phyloP scores from a whole-genome alignment of 768 basidiomycete genomes.

The Russula sp. region DNA sequence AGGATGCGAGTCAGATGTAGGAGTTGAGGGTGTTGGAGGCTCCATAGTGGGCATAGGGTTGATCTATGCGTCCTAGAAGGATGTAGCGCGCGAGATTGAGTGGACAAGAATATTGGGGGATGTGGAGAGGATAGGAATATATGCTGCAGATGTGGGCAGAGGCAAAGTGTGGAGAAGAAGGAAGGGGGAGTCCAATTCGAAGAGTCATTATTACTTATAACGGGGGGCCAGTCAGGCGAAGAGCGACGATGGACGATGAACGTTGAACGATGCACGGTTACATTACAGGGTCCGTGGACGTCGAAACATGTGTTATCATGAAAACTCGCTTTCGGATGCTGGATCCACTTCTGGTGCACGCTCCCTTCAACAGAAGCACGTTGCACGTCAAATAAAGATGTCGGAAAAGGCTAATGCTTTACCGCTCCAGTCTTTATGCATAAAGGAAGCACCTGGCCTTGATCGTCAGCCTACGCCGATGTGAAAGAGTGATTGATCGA shows the following conservation, averaged over 20 bases:
- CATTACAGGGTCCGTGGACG: slow-evolving; percentile 17
- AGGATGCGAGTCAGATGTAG: slow-evolving; percentile 15
- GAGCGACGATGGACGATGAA: slow-evolving; percentile 16
- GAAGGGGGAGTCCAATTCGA: not conserved
- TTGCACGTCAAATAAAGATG: slow-evolving; percentile 9
- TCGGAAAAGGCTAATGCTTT: slow-evolving; percentile 14
- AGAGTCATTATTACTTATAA: slow-evolving; percentile 12
- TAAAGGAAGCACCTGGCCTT: slow-evolving; percentile 8
- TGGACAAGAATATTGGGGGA: slow-evolving; percentile 13
- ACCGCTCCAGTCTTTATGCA: slow-evolving; percentile 5
- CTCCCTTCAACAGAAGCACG: slow-evolving; percentile 14
- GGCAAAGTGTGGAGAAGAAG: not conserved
- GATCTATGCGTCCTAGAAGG: slow-evolving; percentile 17
- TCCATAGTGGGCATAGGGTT: slow-evolving; percentile 17
- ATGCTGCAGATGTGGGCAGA: slow-evolving; percentile 14
- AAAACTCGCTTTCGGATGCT: slow-evolving; percentile 10
- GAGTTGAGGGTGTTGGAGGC: slow-evolving; percentile 16
- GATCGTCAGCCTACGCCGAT: slow-evolving; percentile 9
- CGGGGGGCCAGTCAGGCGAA: not conserved
- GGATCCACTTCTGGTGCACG: slow-evolving; percentile 8
- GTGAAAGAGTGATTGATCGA: not conserved
- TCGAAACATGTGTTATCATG: slow-evolving; percentile 21
- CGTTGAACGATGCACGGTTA: slow-evolving; percentile 13
- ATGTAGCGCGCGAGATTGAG: slow-evolving; percentile 15
- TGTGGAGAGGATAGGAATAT: slow-evolving; percentile 17